Evolutionary conservation across 768 basidiomycete genomes (phyloP), one percentile per base, ranked within the genome.

Genomic region (Tricholoma saponaceum): DNA sequence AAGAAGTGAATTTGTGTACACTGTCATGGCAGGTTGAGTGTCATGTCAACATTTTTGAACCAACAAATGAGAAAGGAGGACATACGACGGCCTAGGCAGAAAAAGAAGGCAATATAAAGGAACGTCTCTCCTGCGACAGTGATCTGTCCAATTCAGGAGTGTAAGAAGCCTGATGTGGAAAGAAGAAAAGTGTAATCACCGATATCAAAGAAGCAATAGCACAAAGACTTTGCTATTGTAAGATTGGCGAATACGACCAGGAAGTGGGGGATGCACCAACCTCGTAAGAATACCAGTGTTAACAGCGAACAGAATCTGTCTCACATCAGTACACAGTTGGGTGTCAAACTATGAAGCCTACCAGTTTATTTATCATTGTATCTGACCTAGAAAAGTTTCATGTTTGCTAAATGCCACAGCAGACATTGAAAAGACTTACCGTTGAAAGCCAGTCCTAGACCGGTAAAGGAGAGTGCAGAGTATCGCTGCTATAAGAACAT

Each of bases 1-100:
- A 9, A 85, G 75, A n/a, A 85, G 77, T 4, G 82, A 77, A 64
- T 84, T 85, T 39, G 80, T 79, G 64, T 84, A 85, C 4, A 85
- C 83, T 84, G 30, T 6, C 30, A 32, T 39, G 12, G 16, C 28
- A 54, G 39, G 2, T n/a, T n/a, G 37, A 50, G 7, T 46, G 41
- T 58, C 43, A 54, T 35, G 18, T 55, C 23, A 59, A 53, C 9
- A 28, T 4, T 20, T 26, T 16, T 13, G 33, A 35, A 39, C 7
- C 7, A 39, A 41, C 13, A n/a, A 28, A 23, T 1, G 20, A 28
- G 30, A 32, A 52, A 32, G 25, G 30, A 28, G 18, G 18, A 77
- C 83, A 64, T 65, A 86, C 84, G 66, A 54, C 83, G 75, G 20
- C 84, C 83, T 37, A 84, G 77, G 64, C 76, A 80, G 60, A 83